phyloP scores from a whole-genome alignment of 768 basidiomycete genomes.

The Boletus rex-veris region DNA sequence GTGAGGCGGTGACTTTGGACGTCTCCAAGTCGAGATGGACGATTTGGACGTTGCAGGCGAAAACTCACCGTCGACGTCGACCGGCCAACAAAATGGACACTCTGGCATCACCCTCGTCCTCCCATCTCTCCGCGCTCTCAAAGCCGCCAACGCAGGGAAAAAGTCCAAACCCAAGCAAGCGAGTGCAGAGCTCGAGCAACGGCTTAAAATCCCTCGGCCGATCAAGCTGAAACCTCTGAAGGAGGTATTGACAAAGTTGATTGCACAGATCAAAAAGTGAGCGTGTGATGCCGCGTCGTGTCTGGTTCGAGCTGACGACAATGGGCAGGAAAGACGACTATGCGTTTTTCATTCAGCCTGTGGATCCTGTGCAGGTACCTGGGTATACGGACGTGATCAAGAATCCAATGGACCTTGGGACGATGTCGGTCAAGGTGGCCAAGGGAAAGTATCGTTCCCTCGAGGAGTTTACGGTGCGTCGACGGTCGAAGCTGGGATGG shows the following conservation, averaged over 20 bases:
- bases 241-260: constrained; percentile 65
- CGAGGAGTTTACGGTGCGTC: constrained; percentile 72
- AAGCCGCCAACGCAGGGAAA: constrained; percentile 53
- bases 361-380: constrained; percentile 55
- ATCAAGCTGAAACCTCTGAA: constrained; percentile 76
- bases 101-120: constrained; percentile 64
- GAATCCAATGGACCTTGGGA: constrained; percentile 90
- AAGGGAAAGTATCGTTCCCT: constrained; percentile 74
- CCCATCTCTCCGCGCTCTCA: constrained; percentile 60
- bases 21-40: constrained; percentile 28
- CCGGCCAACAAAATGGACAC: constrained; percentile 20
- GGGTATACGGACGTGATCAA: constrained; percentile 69
- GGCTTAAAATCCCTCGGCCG: constrained; percentile 44
- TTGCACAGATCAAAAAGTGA: constrained; percentile 74
- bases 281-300: constrained; percentile 6
- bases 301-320: constrained; percentile 5
- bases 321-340: constrained; percentile 73
- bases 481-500: not conserved
- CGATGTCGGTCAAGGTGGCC: constrained; percentile 75
- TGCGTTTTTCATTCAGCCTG: constrained; percentile 74
- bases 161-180: constrained; percentile 39
- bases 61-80: constrained; percentile 30
- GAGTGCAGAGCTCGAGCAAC: constrained; percentile 26
- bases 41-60: constrained; percentile 31
- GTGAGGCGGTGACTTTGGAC: constrained; percentile 2